Percentiles rank a stretch among this genome's conserved stretches.
These are phyloP conservation scores for Trametes elegans DNA, from an alignment of 768 basidiomycete species.

Conservation along the genomic window DNA sequence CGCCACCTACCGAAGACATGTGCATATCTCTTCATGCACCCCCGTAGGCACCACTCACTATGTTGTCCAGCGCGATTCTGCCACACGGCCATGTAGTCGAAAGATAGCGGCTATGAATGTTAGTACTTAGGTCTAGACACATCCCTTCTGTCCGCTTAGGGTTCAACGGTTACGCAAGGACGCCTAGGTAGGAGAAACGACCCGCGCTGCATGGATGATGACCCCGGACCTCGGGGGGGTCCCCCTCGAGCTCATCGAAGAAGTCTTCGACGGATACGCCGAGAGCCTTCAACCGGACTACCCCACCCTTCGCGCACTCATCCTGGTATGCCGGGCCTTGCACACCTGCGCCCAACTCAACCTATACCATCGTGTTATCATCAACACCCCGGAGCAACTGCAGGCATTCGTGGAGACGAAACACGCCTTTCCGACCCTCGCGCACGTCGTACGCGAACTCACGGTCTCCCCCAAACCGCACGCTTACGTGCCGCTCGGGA, in stretches of 20 bases:
- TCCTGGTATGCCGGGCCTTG: neutral
- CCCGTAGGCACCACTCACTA: no score
- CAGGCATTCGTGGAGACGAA: neutral
- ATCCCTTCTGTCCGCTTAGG: no score
- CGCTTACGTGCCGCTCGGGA: neutral
- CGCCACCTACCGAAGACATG: no score
- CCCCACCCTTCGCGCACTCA: neutral
- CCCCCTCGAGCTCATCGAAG: slow-evolving; percentile 1
- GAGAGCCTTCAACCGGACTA: neutral
- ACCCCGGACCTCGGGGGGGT: neutral
- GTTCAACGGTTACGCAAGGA: no score
- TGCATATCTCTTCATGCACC: no score
- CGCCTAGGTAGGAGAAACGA: no score
- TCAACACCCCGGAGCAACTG: neutral
- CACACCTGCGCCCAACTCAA: neutral
- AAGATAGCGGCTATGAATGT: no score
- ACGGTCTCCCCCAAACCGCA: neutral
- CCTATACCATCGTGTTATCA: neutral
- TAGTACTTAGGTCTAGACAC: no score
- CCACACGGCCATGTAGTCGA: no score
- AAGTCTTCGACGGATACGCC: neutral
- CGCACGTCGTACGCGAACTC: neutral
- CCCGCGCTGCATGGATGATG: neutral
- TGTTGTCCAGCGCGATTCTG: no score
- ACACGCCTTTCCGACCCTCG: neutral